Conservation (phyloP, 257 asterid genomes). For the Cruciata laevipes region DNA sequence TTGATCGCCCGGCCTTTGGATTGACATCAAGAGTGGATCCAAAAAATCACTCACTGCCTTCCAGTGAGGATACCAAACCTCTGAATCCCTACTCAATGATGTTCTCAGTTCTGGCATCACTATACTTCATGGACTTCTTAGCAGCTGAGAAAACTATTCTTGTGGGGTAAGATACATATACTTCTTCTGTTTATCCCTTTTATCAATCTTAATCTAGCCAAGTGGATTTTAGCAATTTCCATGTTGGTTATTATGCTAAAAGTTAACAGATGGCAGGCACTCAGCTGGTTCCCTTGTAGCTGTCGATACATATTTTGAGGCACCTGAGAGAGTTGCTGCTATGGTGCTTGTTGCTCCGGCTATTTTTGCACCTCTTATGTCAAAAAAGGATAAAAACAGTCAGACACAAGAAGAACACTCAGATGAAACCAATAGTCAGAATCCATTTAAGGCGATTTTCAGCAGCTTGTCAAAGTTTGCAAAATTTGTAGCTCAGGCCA, state of each 20-base stretch:
- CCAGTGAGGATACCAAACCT: slow-evolving; percentile 38
- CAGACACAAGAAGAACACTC: slow-evolving; percentile 35
- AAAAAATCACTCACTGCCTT: slow-evolving; percentile 22
- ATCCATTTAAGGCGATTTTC: slow-evolving; percentile 30
- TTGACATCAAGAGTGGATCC: slow-evolving; percentile 64
- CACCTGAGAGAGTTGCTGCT: slow-evolving; percentile 90
- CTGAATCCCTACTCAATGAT: slow-evolving; percentile 70
- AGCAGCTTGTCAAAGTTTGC: slow-evolving; percentile 36
- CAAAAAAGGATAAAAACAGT: slow-evolving; percentile 26
- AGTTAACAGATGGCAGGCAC: slow-evolving; percentile 55
- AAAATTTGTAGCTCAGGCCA: slow-evolving; percentile 32
- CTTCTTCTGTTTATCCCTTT: background rate
- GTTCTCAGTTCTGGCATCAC: slow-evolving; percentile 68
- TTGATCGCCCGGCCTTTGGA: slow-evolving; percentile 97
- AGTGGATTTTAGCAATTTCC: background rate
- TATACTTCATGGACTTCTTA: slow-evolving; percentile 65
- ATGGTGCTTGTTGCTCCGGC: slow-evolving; percentile 92
- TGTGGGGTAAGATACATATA: slow-evolving; percentile 62
- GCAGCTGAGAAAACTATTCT: slow-evolving; percentile 72
- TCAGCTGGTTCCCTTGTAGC: slow-evolving; percentile 96
- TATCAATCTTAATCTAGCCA: too few species aligned
- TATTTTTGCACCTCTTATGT: slow-evolving; percentile 56
- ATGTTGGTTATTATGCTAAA: slow-evolving; percentile 7
- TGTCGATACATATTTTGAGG: slow-evolving; percentile 81
- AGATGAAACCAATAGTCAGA: slow-evolving; percentile 22